Conservation (phyloP, 2,329 filamentous ascomycete genomes). For the Hymenoscyphus salicellus region DNA sequence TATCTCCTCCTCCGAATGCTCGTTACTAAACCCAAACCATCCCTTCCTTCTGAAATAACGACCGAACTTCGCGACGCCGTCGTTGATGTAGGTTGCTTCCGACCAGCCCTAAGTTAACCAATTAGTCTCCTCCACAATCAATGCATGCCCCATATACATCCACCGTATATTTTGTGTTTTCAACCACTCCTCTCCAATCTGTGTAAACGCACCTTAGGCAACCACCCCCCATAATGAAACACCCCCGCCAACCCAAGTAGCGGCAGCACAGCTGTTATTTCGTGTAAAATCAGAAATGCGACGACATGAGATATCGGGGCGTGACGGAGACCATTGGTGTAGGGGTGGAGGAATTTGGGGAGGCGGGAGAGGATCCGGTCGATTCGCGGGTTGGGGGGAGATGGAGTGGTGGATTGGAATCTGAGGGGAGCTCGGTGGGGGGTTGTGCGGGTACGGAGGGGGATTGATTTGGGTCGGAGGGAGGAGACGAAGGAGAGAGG, state of each 20-base stretch:
- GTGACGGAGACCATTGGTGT: constrained; percentile 66
- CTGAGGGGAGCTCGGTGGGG: neutral
- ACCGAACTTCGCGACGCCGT: constrained; percentile 67
- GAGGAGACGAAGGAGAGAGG: neutral
- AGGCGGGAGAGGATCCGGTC: constrained; percentile 29
- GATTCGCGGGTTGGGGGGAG: constrained; percentile 14
- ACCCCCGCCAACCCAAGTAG: constrained; percentile 68
- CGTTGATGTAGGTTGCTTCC: constrained; percentile 40
- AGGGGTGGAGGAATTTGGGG: constrained; percentile 64
- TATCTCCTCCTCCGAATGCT: constrained; percentile 15
- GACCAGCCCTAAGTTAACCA: constrained; percentile 32
- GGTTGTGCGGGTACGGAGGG: too few species aligned
- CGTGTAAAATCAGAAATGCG: constrained; percentile 86
- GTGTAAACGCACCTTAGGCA: constrained; percentile 48
- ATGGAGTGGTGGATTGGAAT: constrained; percentile 9
- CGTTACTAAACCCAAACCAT: constrained; percentile 65
- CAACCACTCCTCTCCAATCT: too few species aligned
- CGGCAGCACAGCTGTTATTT: constrained; percentile 82
- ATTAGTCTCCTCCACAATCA: constrained; percentile 3
- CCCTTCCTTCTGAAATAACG: constrained; percentile 74
- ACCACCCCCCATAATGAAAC: constrained; percentile 78
- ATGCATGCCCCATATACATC: neutral
- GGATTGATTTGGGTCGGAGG: too few species aligned
- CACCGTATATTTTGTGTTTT: constrained; percentile 26
- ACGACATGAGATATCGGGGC: constrained; percentile 81